Evolutionary conservation across 805 yeast species (phyloP).

Genomic region (Zygosaccharomyces rouxii): DNA sequence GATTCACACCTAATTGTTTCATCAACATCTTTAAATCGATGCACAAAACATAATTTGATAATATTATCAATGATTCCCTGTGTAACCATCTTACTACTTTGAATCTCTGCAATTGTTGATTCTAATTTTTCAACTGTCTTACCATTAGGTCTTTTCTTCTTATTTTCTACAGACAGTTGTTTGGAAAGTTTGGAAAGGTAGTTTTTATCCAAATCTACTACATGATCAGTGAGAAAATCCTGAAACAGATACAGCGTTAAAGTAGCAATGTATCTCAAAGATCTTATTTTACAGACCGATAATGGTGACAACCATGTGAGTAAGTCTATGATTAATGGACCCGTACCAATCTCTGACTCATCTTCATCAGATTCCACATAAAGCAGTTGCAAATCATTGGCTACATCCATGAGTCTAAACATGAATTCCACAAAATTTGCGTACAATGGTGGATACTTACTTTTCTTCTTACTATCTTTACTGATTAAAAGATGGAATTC

Average conservation of each 20-base stretch:
- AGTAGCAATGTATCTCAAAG: slow-evolving; percentile 68
- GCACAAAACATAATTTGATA: slow-evolving; percentile 61
- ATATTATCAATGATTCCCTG: slow-evolving; percentile 61
- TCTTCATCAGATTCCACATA: slow-evolving; percentile 38
- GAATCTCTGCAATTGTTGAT: slow-evolving; percentile 39
- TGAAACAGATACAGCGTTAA: slow-evolving; percentile 55
- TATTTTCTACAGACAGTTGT: slow-evolving; percentile 37
- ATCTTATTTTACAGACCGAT: slow-evolving; percentile 63
- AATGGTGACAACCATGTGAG: slow-evolving; percentile 74
- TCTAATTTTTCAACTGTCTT: slow-evolving; percentile 46
- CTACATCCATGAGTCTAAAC: slow-evolving; percentile 43
- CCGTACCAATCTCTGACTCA: slow-evolving; percentile 19
- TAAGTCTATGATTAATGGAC: slow-evolving; percentile 41
- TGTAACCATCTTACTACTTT: slow-evolving; percentile 48
- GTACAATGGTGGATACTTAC: slow-evolving; percentile 44
- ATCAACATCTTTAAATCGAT: slow-evolving; percentile 78
- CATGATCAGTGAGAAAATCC: slow-evolving; percentile 51
- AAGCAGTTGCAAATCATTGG: slow-evolving; percentile 60
- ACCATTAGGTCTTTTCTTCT: slow-evolving; percentile 37
- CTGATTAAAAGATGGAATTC: slow-evolving; percentile 65
- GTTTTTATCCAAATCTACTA: slow-evolving; percentile 36
- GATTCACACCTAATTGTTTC: slow-evolving; percentile 68
- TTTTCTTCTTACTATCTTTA: slow-evolving; percentile 41
- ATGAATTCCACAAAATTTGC: slow-evolving; percentile 54
- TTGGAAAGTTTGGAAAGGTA: slow-evolving; percentile 38